Base-by-base conservation (phyloP, 176 grass and related monocot species). In the Melocanna baccifera region DNA sequence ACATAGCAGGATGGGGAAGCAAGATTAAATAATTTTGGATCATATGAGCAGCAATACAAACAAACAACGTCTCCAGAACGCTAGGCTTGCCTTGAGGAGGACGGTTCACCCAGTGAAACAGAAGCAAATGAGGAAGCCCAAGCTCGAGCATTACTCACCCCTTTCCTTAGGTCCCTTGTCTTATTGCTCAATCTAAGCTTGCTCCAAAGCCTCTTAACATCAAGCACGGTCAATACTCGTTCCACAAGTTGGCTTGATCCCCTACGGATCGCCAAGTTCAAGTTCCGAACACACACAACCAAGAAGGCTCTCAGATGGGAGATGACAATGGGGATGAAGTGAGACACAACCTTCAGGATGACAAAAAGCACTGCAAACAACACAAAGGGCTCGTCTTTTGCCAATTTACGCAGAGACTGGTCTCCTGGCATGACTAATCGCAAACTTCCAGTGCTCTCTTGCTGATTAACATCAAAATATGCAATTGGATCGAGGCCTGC, bases 91-190 rank as follows among this genome's bases (percentile, higher is more conserved):
- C 83, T 84, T 39, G 58, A 90, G 65, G 92, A 89, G 6, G 96
- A 93, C 9, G 89, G 59, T 86, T 98, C 89, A 46, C 96, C 93
- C 12, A 95, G 86, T 25, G 96, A 95, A 76, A 98, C 92, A 43
- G 95, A 97, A 74, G 95, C 22, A 87, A 97, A 89, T 1, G 93
- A 92, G 34, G 96, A 98, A 59, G 96, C 93, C 96, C 93, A 98
- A 37, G 91, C 93, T 12, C 87, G 87, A 50, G 96, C 96, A 71
- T 92, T 98, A 77, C 79, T 98, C 1, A 91, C 93, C 18, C 96
- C 91, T 78, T 89, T 93, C 72, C 85, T 85, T 69, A 98, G 75
- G 45, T 83, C 89, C 20, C 91, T 89, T 62, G 88, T 88, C 77
- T 92, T 92, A 58, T 89, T 92, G 62, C 81, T 69, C 69, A 96